Evolutionary conservation across 768 basidiomycete species (phyloP).

Genomic region (Amanita phalloides): DNA sequence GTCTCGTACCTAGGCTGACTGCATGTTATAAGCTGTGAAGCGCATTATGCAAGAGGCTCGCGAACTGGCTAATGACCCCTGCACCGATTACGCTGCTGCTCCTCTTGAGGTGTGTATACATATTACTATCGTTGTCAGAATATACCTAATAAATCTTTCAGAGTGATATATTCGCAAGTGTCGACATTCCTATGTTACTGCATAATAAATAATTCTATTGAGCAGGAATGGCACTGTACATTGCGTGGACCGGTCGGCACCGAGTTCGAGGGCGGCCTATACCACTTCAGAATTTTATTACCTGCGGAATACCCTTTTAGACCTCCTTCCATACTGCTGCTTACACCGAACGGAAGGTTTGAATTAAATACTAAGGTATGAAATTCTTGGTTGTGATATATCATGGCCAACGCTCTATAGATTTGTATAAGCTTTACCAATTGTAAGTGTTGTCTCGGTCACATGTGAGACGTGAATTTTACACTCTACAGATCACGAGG

Average conservation of each 20-base stretch:
- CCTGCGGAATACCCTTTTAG: slow-evolving; percentile 96
- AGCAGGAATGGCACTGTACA: slow-evolving; percentile 93
- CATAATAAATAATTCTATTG: background rate
- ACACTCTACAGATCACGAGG: slow-evolving; percentile 67
- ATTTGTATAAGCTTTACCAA: slow-evolving; percentile 91
- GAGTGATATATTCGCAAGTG: slow-evolving; percentile 82
- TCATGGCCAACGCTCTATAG: slow-evolving; percentile 24
- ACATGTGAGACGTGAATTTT: slow-evolving; percentile 8
- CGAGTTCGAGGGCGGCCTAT: slow-evolving; percentile 92
- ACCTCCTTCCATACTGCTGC: slow-evolving; percentile 90
- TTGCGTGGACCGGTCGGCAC: slow-evolving; percentile 80
- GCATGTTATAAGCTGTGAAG: slow-evolving; percentile 63
- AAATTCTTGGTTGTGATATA: background rate
- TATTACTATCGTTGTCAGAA: background rate
- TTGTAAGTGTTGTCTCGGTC: slow-evolving; percentile 32
- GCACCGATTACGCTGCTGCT: slow-evolving; percentile 82
- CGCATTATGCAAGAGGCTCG: slow-evolving; percentile 94
- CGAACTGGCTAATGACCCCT: slow-evolving; percentile 78
- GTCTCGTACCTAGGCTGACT: background rate
- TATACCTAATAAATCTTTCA: slow-evolving; percentile 15
- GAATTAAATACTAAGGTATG: slow-evolving; percentile 90
- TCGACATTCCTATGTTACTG: background rate
- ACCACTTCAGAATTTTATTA: slow-evolving; percentile 85
- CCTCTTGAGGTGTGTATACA: slow-evolving; percentile 50
- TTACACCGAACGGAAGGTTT: slow-evolving; percentile 95